Conservation (phyloP, 1,284 basidiomycete genomes). For the Trichosporon asahii region DNA sequence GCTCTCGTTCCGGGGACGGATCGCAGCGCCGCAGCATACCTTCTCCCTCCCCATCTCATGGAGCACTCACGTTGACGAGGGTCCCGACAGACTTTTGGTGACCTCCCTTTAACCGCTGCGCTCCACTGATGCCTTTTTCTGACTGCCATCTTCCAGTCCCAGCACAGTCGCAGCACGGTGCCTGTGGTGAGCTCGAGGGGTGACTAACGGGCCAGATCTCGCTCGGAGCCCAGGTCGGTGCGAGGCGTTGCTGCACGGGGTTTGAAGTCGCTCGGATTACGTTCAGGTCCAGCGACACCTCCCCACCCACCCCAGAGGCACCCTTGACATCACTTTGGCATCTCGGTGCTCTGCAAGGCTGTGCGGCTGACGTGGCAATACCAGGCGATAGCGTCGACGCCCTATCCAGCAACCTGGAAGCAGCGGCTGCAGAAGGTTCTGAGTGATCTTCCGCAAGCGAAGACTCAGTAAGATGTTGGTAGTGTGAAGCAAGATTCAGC, state of each 20-base stretch:
- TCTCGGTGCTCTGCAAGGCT: neutral
- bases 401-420: neutral
- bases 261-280: neutral
- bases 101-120: neutral
- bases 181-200: neutral
- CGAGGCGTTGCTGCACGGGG: neutral
- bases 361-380: neutral
- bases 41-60: neutral
- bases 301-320: neutral
- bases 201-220: neutral
- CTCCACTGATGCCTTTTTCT: no score
- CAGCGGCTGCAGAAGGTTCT: neutral
- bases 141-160: no score
- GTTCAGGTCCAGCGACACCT: no score
- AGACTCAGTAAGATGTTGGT: no score
- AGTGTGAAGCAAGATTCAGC: neutral
- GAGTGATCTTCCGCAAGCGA: neutral
- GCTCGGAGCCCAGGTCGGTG: neutral
- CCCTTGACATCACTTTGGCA: neutral
- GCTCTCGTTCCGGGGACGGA: neutral
- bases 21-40: neutral
- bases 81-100: neutral
- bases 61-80: neutral
- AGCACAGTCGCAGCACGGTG: neutral
- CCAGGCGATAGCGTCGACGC: neutral